Evolutionary conservation across 192 early-diverging fungal species (phyloP).

Genomic region (Entomortierella parvispora): DNA sequence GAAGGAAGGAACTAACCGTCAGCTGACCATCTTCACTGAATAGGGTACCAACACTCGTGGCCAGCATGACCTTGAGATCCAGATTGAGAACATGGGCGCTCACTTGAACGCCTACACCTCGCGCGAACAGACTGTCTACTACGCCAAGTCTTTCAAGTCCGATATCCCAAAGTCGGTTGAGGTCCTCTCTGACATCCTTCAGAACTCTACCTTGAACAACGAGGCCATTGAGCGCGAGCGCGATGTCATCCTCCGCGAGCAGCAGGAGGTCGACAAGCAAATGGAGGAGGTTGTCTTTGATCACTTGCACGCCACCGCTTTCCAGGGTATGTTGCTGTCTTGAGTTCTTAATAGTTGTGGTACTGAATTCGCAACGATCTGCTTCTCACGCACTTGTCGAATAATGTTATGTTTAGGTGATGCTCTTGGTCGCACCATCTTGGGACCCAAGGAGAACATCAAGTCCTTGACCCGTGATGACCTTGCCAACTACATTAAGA

Average conservation of each 20-base stretch:
- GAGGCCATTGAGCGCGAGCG: slow-evolving; percentile 96
- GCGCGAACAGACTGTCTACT: slow-evolving; percentile 98
- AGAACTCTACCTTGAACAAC: slow-evolving; percentile 84
- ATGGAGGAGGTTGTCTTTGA: slow-evolving; percentile 99
- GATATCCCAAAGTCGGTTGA: slow-evolving; percentile 93
- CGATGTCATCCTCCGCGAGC: slow-evolving; percentile 96
- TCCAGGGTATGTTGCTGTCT: slow-evolving; percentile 66
- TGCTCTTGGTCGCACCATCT: slow-evolving; percentile 90
- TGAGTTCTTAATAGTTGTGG: neutral
- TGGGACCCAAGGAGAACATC: slow-evolving; percentile 96
- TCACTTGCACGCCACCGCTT: slow-evolving; percentile 95
- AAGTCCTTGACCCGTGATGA: slow-evolving; percentile 87
- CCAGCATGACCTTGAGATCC: slow-evolving; percentile 91
- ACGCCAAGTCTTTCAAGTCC: slow-evolving; percentile 91
- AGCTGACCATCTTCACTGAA: neutral
- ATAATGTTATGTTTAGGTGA: slow-evolving; percentile 48
- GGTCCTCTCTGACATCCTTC: slow-evolving; percentile 95
- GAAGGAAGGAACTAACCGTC: neutral
- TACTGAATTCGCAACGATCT: neutral
- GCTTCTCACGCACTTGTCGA: neutral
- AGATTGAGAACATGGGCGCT: slow-evolving; percentile 98
- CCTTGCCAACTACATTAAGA: slow-evolving; percentile 87
- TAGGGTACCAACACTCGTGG: slow-evolving; percentile 88
- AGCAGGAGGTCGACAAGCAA: slow-evolving; percentile 92
- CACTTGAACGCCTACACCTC: slow-evolving; percentile 99